Conservation (phyloP, 1,284 basidiomycete genomes). For the Papiliotrema flavescens region DNA sequence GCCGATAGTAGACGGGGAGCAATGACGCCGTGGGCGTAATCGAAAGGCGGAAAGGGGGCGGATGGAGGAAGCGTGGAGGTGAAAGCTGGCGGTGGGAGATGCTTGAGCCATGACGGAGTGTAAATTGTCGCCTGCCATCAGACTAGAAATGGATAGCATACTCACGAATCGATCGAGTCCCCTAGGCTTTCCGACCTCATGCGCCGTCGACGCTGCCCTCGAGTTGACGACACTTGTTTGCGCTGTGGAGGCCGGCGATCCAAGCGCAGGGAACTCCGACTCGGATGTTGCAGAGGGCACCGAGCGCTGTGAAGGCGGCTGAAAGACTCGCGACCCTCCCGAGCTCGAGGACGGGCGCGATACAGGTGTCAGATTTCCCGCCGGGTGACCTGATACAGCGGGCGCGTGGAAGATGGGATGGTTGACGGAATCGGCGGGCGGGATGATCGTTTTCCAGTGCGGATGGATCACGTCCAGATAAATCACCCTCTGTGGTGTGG, state of each 20-base stretch:
- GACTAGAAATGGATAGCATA: background rate
- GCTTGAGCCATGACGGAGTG: constrained; percentile 18
- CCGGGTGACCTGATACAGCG: background rate
- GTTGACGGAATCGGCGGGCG: background rate
- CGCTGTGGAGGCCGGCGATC: background rate
- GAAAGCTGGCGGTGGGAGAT: constrained; percentile 9
- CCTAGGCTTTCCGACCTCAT: background rate
- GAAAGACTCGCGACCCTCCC: background rate
- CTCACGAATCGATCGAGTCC: constrained; percentile 4
- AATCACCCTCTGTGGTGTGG: no score
- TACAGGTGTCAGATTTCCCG: background rate
- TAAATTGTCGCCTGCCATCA: constrained; percentile 13
- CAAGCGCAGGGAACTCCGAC: background rate
- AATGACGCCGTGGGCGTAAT: constrained; percentile 11
- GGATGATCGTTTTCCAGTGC: background rate
- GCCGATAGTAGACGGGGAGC: background rate
- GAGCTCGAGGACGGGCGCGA: background rate
- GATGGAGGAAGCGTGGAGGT: constrained; percentile 6
- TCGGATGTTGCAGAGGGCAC: background rate
- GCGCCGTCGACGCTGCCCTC: background rate
- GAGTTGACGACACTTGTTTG: background rate
- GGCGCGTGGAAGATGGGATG: background rate
- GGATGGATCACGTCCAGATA: background rate
- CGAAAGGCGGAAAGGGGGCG: constrained; percentile 11
- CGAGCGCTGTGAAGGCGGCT: no score